Evolutionary conservation across 257 asterid species (phyloP), one percentile per base, ranked within the genome.

Genomic region (Haberlea rhodopensis): DNA sequence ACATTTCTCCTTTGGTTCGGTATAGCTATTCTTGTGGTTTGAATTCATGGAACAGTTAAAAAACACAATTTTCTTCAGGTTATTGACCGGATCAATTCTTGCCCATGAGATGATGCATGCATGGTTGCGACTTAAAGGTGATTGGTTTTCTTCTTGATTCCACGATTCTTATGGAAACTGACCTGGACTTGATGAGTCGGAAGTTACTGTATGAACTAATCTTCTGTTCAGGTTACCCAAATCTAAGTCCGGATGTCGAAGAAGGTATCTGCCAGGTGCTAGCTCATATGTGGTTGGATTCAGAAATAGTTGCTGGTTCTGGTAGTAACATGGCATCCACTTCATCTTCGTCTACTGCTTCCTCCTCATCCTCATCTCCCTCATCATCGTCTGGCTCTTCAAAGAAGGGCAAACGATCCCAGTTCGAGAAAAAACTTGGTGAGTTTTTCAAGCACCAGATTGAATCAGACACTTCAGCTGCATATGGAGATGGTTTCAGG

Each of bases 81-180:
- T 92, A 67, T 74, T 92, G 77, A 94, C 95, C 3, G 99, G 99
- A 1, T 87, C 97, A 53, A 94, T 94, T 78, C 74, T 94, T 65
- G 99, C 99, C 77, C 99, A 94, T 69, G 99, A 94, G 73, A 90
- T 90, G 99, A 94, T 94, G 99, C 99, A 94, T 54, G 99, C 99
- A 24, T 94, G 97, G 96, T 76, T 94, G n/a, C 73, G 99, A 37
- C 95, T 94, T 53, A 86, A 84, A 72, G 99, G 99, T 92, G 63
- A 68, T 68, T 61, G 58, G 20, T 43, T n/a, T n/a, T n/a, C n/a
- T 32, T 55, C 62, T 60, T 55, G 21, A 43, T 20, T 62, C 51
- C 57, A 63, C 45, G 53, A 26, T 25, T 54, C 57, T 31, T 4
- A 24, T 22, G 28, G 5, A 26, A 34, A 20, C 34, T 66, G 10